Evolutionary conservation across 495 filamentous ascomycete species (phyloP), one percentile per base, ranked within the genome.

Genomic region (Hypoxylon intermedium): DNA sequence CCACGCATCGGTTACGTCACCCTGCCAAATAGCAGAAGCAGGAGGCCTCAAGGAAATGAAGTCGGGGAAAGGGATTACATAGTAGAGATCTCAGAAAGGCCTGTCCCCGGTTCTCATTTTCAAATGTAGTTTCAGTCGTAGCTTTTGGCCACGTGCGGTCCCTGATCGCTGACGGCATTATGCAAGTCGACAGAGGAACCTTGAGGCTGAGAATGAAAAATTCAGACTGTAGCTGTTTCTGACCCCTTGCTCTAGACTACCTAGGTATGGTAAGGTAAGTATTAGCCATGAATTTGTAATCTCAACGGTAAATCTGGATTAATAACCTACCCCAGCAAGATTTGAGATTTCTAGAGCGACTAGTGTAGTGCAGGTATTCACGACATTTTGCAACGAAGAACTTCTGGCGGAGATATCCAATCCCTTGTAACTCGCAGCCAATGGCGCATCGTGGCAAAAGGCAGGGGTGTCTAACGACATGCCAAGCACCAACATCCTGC

Each of bases 401-500:
- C 3, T 21, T 45, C 40, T 20, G 38, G 37, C 41, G 52, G 41
- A 31, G 18, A 55, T 28, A 24, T 44, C 13, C 26, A 26, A 24
- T 16, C 49, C 53, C 53, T 24, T 56, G 54, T 21, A 44, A 43
- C 34, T 26, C 31, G 30, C 30, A 20, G 13, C 61, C 61, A 64
- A 64, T 64, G 34, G 33, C 34, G 26, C 3, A 30, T 41, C 28
- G 42, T 26, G 19, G 47, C 28, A 12, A 59, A 54, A 50, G n/a
- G 37, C 36, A 36, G 49, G 61, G 61, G 47, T 7, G 9, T 49
- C 23, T 16, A 15, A 49, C 37, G 24, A 42, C 40, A 60, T 56
- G 62, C 62, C 55, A 60, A 65, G 62, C 43, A 31, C 50, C 31
- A 42, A 24, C 44, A 51, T 47, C 24, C 62, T 65, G 62, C 56